phyloP scores from a whole-genome alignment of 306 rosid species.

The Urtica urens region DNA sequence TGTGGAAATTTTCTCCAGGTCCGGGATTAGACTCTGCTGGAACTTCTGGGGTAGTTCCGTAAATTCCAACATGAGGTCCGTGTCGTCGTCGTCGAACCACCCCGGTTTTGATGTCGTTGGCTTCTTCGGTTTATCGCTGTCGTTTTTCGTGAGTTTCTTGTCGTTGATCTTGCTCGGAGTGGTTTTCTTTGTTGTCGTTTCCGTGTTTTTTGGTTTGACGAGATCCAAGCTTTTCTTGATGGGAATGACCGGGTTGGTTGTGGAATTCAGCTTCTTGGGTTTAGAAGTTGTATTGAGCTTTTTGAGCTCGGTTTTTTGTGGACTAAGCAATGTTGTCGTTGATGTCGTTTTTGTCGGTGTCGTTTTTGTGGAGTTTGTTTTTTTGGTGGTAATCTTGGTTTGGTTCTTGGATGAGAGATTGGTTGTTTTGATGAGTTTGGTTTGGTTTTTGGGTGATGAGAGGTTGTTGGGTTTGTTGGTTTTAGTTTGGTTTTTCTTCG shows the following conservation, averaged over 20 bases:
- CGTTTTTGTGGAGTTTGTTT: constrained; percentile 4
- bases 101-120: constrained; percentile 23
- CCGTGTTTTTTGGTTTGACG: constrained; percentile 46
- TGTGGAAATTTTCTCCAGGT: constrained; percentile 62
- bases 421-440: constrained; percentile 37
- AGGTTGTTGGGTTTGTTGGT: constrained; percentile 20
- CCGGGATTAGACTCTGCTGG: constrained; percentile 62
- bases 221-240: constrained; percentile 39
- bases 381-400: constrained; percentile 27
- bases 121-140: constrained; percentile 28
- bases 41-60: constrained; percentile 50
- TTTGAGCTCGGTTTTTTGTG: constrained; percentile 24
- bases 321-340: not conserved
- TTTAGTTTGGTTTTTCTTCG: constrained; percentile 49
- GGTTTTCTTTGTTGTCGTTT: constrained; percentile 28
- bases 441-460: constrained; percentile 43
- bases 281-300: constrained; percentile 51
- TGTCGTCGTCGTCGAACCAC: constrained; percentile 32
- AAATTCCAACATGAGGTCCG: constrained; percentile 51
- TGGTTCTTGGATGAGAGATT: constrained; percentile 40
- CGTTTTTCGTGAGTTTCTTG: constrained; percentile 10
- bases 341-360: constrained; percentile 15
- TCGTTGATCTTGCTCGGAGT: constrained; percentile 7
- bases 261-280: constrained; percentile 47
- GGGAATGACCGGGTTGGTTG: constrained; percentile 13